Base-by-base conservation (phyloP, 2,329 filamentous ascomycete species). In the Colletotrichum eremochloae region DNA sequence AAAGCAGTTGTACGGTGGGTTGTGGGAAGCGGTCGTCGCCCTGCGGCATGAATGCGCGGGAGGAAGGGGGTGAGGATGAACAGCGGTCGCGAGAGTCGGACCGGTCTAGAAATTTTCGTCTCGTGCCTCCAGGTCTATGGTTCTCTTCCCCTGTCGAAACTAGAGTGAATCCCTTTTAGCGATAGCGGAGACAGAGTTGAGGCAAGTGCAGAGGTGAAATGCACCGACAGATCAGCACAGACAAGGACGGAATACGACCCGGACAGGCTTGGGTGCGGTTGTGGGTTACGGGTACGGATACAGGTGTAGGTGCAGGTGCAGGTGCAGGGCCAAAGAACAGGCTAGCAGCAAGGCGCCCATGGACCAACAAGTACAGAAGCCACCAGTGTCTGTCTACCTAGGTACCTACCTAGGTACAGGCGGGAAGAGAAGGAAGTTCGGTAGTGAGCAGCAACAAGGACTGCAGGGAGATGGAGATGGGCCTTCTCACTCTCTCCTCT, bases 41-140 rank as follows among this genome's bases (percentile, higher is more conserved):
- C 64, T 68, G 53, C 72, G 72, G 73, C 74, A 75, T 75, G 74
- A 75, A 75, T 73, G 74, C 66, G 69, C 70, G 52, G 57, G 36
- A 61, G 20, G 50, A 36, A 46, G 56, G 56, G 50, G 33, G 46
- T 67, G 36, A 62, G 68, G 67, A 52, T 62, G 67, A 55, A 61
- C 18, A 61, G 48, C 36, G 60, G 69, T 60, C 69, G 67, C 63
- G 48, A 62, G 40, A 64, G 60, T 72, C 69, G 69, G 69, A 55
- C 69, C 66, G 69, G 60, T 53, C 44, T 42, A 20, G 60, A 67
- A 71, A 67, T 46, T 73, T 66, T 71, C 67, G 67, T 62, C 56
- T 73, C 62, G 62, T 52, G 68, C 48, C 67, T 72, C n/a, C 58
- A 60, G 44, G 61, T 50, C 58, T 69, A 53, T 69, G 66, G 60